Percentiles rank a stretch among this genome's conserved stretches.
phyloP scores from a whole-genome alignment of 768 basidiomycete genomes.

The Xerocomus brunneocitrinus region DNA sequence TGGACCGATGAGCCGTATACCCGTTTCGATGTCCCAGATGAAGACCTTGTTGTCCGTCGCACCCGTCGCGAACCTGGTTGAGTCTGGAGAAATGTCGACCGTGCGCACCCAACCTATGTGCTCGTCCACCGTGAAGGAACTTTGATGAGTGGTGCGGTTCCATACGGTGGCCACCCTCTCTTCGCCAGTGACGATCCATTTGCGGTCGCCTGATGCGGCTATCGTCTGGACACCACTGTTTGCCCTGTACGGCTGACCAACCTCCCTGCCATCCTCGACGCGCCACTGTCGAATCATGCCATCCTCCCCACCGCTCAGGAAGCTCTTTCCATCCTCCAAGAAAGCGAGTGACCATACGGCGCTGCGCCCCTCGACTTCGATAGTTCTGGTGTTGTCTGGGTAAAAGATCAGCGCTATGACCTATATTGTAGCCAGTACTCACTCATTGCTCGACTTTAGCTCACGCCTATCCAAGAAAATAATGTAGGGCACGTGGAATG shows the following conservation, averaged over 20 bases:
- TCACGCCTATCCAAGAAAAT: not conserved
- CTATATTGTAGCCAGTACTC: not conserved
- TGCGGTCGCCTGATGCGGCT: conserved; percentile 1
- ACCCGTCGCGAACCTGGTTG: conserved; percentile 7
- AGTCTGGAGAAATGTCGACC: conserved; percentile 5
- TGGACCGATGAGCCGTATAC: conserved; percentile 7
- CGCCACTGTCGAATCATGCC: conserved; percentile 3
- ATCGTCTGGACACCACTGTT: not conserved
- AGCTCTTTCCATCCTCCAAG: conserved; percentile 4
- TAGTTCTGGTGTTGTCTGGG: conserved; percentile 1
- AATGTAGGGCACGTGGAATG: not conserved
- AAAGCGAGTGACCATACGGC: not conserved
- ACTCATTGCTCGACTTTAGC: not conserved
- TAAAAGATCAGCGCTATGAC: not conserved
- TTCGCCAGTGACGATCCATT: conserved; percentile 3
- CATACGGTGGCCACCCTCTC: conserved; percentile 3
- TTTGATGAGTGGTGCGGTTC: not conserved
- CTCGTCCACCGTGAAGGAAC: conserved; percentile 1
- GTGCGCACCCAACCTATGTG: conserved; percentile 1
- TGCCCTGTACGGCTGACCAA: conserved; percentile 2
- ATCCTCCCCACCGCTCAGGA: conserved; percentile 1
- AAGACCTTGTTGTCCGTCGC: not conserved
- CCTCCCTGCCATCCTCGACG: conserved; percentile 4
- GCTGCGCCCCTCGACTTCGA: not conserved
- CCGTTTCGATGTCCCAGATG: conserved; percentile 9